A percentile compares a stretch with the other conserved stretches of the same genome.
Conservation (phyloP, 805 yeast genomes). For the Cyberlindnera mycetangii region DNA sequence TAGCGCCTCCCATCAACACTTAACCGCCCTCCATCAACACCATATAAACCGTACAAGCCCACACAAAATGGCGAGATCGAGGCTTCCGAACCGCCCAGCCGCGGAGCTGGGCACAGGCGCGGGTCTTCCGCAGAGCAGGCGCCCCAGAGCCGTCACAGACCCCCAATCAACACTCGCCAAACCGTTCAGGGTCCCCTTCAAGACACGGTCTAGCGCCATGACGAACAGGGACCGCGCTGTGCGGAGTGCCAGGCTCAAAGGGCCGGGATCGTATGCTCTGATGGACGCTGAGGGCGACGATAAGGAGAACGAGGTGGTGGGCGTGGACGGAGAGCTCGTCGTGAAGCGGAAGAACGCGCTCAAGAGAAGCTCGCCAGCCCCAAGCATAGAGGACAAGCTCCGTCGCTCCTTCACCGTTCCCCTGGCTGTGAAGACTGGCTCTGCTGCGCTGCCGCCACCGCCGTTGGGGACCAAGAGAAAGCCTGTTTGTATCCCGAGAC, state of each 20-base stretch:
- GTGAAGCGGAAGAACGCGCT: conserved; percentile 55
- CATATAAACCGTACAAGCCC: not conserved
- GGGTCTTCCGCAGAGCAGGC: conserved; percentile 53
- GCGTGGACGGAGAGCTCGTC: conserved; percentile 31
- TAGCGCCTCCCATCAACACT: not conserved
- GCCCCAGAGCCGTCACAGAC: conserved; percentile 52
- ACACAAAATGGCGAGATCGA: conserved; percentile 32
- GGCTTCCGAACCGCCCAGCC: conserved; percentile 41
- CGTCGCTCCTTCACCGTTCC: conserved; percentile 61
- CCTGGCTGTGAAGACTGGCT: conserved; percentile 36
- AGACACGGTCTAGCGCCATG: conserved; percentile 25
- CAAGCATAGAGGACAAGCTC: conserved; percentile 41
- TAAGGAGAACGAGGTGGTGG: conserved; percentile 35
- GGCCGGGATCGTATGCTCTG: conserved; percentile 41
- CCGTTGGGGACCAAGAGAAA: conserved; percentile 80
- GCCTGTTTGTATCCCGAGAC: conserved; percentile 73
- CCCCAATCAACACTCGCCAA: conserved; percentile 51
- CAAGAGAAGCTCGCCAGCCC: conserved; percentile 41
- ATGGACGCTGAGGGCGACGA: conserved; percentile 27
- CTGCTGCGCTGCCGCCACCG: conserved; percentile 54
- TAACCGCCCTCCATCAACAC: not conserved
- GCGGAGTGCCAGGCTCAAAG: conserved; percentile 33
- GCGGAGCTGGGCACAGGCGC: conserved; percentile 66
- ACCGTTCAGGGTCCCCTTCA: conserved; percentile 70
- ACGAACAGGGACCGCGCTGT: conserved; percentile 23